Percentiles rank a stretch among this genome's conserved stretches.
Conservation (phyloP, 2,329 filamentous ascomycete species). For the Fusarium nisikadoi region DNA sequence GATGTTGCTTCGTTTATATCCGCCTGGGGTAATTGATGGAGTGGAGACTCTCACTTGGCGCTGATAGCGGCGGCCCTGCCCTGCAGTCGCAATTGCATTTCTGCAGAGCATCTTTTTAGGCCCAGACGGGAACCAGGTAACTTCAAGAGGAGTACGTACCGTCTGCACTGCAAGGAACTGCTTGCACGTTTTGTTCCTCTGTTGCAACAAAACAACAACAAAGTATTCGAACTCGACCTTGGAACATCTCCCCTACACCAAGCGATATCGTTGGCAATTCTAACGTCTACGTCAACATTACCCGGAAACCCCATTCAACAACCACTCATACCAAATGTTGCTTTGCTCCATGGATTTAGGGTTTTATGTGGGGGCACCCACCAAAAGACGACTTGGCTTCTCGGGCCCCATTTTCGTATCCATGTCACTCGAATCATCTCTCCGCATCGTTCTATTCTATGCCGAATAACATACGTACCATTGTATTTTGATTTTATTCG, state of each 20-base stretch:
- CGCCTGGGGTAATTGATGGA: slow-evolving; percentile 38
- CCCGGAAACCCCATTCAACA: neutral
- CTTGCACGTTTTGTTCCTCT: neutral
- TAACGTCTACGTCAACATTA: slow-evolving; percentile 16
- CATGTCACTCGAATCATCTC: slow-evolving; percentile 27
- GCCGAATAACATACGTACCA: slow-evolving; percentile 7
- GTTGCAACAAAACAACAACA: neutral
- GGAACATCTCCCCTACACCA: neutral
- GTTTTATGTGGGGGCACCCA: slow-evolving; percentile 30
- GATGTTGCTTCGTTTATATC: slow-evolving; percentile 4
- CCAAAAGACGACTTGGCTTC: slow-evolving; percentile 4
- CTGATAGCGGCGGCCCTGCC: slow-evolving; percentile 31
- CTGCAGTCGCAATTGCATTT: slow-evolving; percentile 6
- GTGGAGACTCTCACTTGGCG: neutral
- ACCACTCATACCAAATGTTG: slow-evolving; percentile 7
- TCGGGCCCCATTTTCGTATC: slow-evolving; percentile 14
- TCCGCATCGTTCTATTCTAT: slow-evolving; percentile 21
- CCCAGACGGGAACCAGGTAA: neutral
- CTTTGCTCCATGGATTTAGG: slow-evolving; percentile 17
- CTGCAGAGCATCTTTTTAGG: slow-evolving; percentile 24
- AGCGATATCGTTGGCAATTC: neutral
- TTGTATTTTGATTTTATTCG: neutral
- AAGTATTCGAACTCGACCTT: neutral
- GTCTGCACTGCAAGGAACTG: neutral
- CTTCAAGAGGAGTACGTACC: neutral